Percentiles rank a stretch among this genome's conserved stretches.
These are phyloP conservation scores for Penicillium verrucosum DNA, from an alignment of 2,329 filamentous ascomycete genomes.

Conservation along the genomic window DNA sequence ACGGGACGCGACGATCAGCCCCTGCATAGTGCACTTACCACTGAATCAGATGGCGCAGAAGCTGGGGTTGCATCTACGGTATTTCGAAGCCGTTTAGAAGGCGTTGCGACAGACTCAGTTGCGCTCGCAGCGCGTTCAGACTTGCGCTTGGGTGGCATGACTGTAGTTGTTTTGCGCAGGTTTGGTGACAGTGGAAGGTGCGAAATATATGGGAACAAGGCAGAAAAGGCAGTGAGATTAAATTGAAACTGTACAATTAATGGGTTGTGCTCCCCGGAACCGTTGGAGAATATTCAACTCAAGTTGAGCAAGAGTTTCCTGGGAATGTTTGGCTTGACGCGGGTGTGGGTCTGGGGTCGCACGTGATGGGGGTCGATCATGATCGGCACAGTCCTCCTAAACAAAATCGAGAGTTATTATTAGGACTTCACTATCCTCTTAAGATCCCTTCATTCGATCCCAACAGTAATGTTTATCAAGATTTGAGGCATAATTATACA, in stretches of 20 bases:
- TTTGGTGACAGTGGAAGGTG: neutral
- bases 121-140: constrained; percentile 20
- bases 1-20: constrained; percentile 11
- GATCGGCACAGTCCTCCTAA: neutral
- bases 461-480: neutral
- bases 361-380: constrained; percentile 10
- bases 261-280: neutral
- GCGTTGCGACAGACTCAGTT: constrained; percentile 14
- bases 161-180: neutral
- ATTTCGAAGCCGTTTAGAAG: constrained; percentile 27
- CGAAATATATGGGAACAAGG: neutral
- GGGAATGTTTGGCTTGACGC: constrained; percentile 11
- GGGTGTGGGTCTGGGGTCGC: constrained; percentile 10
- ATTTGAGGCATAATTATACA: neutral
- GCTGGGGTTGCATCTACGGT: neutral
- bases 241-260: neutral
- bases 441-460: neutral
- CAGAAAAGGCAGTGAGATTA: neutral
- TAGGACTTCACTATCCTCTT: neutral
- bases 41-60: neutral
- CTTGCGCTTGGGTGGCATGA: constrained; percentile 29
- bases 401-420: neutral
- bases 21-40: constrained; percentile 16
- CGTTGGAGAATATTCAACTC: neutral
- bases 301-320: neutral